A percentile compares a stretch with the other conserved stretches of the same genome.
phyloP scores from a whole-genome alignment of 192 early-diverging fungal species.

The Coemansia sp. region DNA sequence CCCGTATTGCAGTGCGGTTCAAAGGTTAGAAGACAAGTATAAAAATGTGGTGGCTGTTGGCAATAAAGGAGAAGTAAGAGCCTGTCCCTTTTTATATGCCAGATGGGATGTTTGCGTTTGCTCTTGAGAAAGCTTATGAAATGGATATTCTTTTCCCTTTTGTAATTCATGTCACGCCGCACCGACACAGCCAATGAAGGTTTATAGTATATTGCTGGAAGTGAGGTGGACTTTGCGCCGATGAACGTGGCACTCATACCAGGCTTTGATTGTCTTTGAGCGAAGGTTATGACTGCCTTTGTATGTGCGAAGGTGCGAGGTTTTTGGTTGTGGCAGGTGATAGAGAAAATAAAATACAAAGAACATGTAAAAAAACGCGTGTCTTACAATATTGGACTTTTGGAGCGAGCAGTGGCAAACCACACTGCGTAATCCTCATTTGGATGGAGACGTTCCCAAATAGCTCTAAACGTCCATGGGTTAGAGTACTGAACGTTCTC shows the following conservation, averaged over 20 bases:
- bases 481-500: constrained; percentile 34
- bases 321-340: not conserved
- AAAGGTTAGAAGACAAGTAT: not conserved
- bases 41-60: not conserved
- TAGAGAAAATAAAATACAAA: not conserved
- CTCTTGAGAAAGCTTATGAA: not conserved
- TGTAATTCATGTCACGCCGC: not conserved
- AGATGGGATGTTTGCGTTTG: not conserved
- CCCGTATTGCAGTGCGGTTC: not conserved
- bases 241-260: not conserved
- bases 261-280: not conserved
- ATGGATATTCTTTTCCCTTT: not conserved
- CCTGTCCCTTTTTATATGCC: not conserved
- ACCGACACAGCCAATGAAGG: not conserved
- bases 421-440: constrained; percentile 38
- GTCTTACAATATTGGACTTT: not conserved
- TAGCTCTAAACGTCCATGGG: constrained; percentile 46
- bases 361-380: not conserved
- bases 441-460: constrained; percentile 34
- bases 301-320: not conserved
- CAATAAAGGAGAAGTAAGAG: not conserved
- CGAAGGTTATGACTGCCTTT: not conserved
- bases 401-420: constrained; percentile 26
- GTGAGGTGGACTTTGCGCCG: not conserved
- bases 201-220: not conserved